A percentile compares a stretch with the other conserved stretches of the same genome.
These are phyloP conservation scores for Phialocephala sp. DNA, from an alignment of 2,329 filamentous ascomycete genomes.

Conservation along the genomic window DNA sequence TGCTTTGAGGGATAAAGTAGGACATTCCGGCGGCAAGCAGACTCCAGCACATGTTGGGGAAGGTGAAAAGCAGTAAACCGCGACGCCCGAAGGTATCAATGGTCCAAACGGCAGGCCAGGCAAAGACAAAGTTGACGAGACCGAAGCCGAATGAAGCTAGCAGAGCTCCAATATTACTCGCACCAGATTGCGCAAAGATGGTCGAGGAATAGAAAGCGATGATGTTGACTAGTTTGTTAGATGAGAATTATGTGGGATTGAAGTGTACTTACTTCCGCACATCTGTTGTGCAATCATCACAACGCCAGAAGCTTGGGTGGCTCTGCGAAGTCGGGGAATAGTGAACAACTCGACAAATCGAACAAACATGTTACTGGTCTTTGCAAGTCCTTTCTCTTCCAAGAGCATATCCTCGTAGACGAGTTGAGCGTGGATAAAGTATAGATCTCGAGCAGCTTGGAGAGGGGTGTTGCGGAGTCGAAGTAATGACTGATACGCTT, in stretches of 20 bases:
- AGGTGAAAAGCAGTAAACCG: constrained; percentile 66
- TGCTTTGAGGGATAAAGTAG: constrained; percentile 53
- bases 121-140: constrained; percentile 66
- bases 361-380: constrained; percentile 60
- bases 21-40: constrained; percentile 64
- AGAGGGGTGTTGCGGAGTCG: constrained; percentile 62
- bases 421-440: constrained; percentile 62
- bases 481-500: constrained; percentile 62
- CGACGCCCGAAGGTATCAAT: constrained; percentile 70
- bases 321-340: constrained; percentile 71
- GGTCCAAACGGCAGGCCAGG: constrained; percentile 63
- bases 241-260: background rate
- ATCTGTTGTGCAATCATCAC: constrained; percentile 67
- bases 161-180: constrained; percentile 58
- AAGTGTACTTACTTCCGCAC: constrained; percentile 30
- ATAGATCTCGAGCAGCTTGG: constrained; percentile 67
- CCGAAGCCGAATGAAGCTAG: constrained; percentile 70
- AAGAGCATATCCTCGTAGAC: constrained; percentile 37
- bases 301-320: constrained; percentile 75
- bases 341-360: constrained; percentile 72
- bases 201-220: constrained; percentile 77
- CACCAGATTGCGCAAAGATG: constrained; percentile 62
- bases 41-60: constrained; percentile 70
- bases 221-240: constrained; percentile 56
- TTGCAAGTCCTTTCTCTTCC: constrained; percentile 47